Evolutionary conservation across 768 basidiomycete genomes (phyloP), one percentile per base, ranked within the genome.

Genomic region (Kwoniella botswanensis): DNA sequence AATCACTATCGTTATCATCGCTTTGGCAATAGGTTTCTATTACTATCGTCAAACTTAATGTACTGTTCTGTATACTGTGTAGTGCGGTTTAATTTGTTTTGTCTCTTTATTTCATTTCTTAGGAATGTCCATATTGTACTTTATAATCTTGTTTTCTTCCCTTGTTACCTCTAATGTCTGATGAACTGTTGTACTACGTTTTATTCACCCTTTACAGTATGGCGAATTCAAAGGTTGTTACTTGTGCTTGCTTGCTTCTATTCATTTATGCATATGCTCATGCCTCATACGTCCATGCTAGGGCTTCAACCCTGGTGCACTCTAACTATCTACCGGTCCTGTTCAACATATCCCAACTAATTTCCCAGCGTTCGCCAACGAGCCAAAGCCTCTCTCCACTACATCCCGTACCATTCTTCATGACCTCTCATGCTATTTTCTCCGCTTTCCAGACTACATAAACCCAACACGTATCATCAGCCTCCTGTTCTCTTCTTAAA

Each of bases 371-470:
- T 50, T 35, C 35, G 35, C 35, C 35, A 35, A 7, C 35, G 7
- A 35, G 5, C 7, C 35, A 35, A 35, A 35, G 35, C 35, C 7
- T 35, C 7, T 4, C 7, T 35, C 35, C 1, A 35, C 35, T 35
- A 35, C 35, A 35, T 35, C 35, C 35, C 35, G 7, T 35, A 35
- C 5, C 35, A 4, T 35, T 6, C 35, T 35, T 35, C 7, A 35
- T 35, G 35, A 35, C 35, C 7, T 35, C 52, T 35, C 13, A 59
- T 11, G 66, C 71, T 7, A 74, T 13, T 70, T 80, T 80, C 62
- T 78, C 76, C 7, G 79, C 79, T 64, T 77, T 63, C 79, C 79
- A 80, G 67, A 80, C 78, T 79, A 55, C 12, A 24, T 22, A 21
- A 35, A 35, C 22, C 59, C 22, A 53, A 26, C 18, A 6, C 35